Evolutionary conservation across 768 basidiomycete genomes (phyloP).

Genomic region (Nidularia pulvinata): DNA sequence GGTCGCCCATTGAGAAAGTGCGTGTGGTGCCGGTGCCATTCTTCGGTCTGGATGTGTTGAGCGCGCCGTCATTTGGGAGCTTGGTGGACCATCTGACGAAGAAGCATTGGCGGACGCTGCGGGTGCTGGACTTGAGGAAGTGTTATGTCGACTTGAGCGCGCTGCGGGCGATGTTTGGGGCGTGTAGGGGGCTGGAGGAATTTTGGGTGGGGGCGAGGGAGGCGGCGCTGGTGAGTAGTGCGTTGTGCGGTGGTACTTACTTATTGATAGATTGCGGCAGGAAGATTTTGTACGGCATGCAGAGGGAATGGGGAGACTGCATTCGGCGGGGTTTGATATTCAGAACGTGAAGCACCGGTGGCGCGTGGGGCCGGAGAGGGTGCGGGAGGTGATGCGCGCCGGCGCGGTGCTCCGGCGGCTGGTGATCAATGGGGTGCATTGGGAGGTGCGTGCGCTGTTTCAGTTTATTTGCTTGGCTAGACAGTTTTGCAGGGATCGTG

Average conservation of each 20-base stretch:
- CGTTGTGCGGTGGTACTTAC: background rate
- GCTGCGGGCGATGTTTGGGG: conserved; percentile 21
- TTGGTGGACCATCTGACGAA: conserved; percentile 35
- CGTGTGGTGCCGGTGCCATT: conserved; percentile 22
- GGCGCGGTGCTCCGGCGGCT: conserved; percentile 25
- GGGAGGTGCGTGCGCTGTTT: conserved; percentile 36
- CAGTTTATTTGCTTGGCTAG: no score
- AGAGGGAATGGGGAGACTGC: conserved; percentile 18
- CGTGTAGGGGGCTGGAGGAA: conserved; percentile 32
- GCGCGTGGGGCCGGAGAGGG: conserved; percentile 14
- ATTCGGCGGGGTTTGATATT: conserved; percentile 28
- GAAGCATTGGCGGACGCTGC: conserved; percentile 27
- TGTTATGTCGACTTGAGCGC: conserved; percentile 25
- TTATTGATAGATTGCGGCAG: conserved; percentile 14
- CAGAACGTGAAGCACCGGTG: conserved; percentile 20
- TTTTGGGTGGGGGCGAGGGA: conserved; percentile 24
- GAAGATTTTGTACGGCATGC: no score
- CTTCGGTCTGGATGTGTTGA: conserved; percentile 10
- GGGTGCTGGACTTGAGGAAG: conserved; percentile 24
- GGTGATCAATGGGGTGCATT: conserved; percentile 23
- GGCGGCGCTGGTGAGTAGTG: conserved; percentile 23
- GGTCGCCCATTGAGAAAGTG: conserved; percentile 30
- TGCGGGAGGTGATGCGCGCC: conserved; percentile 16
- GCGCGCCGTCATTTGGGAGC: conserved; percentile 22
- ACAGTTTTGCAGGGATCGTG: no score